Percentiles rank a stretch among this genome's conserved stretches.
These are phyloP conservation scores for Coemansia sp. DNA, from an alignment of 192 early-diverging fungal genomes.

Conservation along the genomic window DNA sequence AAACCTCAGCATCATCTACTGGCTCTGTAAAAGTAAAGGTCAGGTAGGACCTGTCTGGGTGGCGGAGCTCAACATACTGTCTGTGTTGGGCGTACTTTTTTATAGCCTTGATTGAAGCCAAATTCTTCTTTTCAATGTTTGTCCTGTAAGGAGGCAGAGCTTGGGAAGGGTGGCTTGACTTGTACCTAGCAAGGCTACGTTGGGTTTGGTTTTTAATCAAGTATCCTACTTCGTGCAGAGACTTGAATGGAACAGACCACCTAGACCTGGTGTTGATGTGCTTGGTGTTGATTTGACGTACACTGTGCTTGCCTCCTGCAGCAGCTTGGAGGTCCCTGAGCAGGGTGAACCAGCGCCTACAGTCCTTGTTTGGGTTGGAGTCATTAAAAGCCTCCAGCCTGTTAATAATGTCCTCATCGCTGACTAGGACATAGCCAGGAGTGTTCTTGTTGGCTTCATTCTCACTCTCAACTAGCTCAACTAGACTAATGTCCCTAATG, in stretches of 20 bases:
- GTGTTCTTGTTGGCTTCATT: background rate
- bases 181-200: slow-evolving; percentile 11
- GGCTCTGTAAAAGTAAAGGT: background rate
- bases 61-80: slow-evolving; percentile 17
- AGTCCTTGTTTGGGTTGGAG: slow-evolving; percentile 36
- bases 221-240: slow-evolving; percentile 43
- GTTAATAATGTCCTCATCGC: slow-evolving; percentile 22
- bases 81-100: slow-evolving; percentile 28
- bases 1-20: background rate
- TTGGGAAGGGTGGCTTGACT: background rate
- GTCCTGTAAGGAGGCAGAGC: slow-evolving; percentile 15
- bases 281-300: slow-evolving; percentile 49
- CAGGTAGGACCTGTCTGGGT: slow-evolving; percentile 4
- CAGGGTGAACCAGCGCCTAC: slow-evolving; percentile 16
- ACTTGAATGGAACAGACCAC: slow-evolving; percentile 51
- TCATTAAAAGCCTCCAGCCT: slow-evolving; percentile 22
- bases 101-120: slow-evolving; percentile 35
- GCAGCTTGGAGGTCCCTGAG: slow-evolving; percentile 27
- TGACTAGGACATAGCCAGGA: background rate
- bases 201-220: slow-evolving; percentile 41
- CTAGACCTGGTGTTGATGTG: slow-evolving; percentile 46
- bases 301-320: slow-evolving; percentile 31
- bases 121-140: slow-evolving; percentile 44
- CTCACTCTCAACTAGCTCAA: slow-evolving; percentile 22
- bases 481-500: slow-evolving; percentile 24